These are phyloP conservation scores for Colletotrichum aenigma DNA, from an alignment of 2,329 filamentous ascomycete species.

Conservation along the genomic window DNA sequence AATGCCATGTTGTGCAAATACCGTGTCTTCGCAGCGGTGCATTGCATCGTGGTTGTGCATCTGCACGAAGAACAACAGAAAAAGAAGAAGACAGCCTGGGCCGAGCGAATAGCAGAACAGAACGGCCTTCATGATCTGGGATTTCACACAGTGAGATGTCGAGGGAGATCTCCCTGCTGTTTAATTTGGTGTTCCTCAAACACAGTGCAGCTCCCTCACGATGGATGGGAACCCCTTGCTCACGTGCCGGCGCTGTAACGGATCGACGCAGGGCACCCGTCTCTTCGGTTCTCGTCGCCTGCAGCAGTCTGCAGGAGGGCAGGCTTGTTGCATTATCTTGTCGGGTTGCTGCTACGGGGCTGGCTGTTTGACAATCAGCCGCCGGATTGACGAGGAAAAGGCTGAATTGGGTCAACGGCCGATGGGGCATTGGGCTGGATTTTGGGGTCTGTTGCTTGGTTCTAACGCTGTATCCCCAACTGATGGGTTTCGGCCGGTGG, in stretches of 20 bases:
- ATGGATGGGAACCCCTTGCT: not conserved
- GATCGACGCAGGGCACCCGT: constrained; percentile 17
- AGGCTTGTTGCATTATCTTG: not conserved
- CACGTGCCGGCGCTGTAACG: constrained; percentile 12
- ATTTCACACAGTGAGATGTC: not conserved
- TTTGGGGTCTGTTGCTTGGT: not conserved
- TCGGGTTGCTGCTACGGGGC: not conserved
- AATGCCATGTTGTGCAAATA: not conserved
- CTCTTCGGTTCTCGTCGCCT: not conserved
- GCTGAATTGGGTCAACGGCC: not conserved
- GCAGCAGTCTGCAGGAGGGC: not conserved
- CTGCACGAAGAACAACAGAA: not conserved
- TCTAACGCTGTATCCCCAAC: not conserved
- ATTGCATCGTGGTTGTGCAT: not conserved
- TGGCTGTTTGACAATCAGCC: not conserved
- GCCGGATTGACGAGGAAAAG: not conserved
- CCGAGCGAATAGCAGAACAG: not conserved
- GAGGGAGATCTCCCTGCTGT: not conserved
- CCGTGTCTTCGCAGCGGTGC: not conserved
- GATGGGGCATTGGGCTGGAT: not conserved
- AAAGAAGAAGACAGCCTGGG: not conserved
- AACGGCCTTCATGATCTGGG: not conserved
- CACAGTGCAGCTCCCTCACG: not conserved
- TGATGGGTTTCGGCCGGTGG: not conserved
- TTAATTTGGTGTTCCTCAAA: not conserved